Evolutionary conservation across 2,329 filamentous ascomycete genomes (phyloP).

Genomic region (Arthrobotrys entomopaga): DNA sequence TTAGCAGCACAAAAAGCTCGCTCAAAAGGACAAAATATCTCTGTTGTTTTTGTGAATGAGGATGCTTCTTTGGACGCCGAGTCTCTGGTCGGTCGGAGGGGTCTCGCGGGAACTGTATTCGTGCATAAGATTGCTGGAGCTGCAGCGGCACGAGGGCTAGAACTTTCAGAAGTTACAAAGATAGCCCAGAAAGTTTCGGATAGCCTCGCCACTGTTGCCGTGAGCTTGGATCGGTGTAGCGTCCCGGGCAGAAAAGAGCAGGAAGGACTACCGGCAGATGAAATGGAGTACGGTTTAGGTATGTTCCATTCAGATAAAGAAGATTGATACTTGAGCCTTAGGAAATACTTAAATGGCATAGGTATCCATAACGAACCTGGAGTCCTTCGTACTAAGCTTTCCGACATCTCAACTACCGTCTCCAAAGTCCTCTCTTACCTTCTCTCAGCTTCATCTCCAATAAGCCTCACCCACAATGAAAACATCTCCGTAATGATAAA

Average conservation of each 20-base stretch:
- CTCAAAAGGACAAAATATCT: constrained; percentile 76
- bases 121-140: constrained; percentile 61
- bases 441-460: constrained; percentile 63
- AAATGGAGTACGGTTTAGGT: constrained; percentile 73
- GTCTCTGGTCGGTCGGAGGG: constrained; percentile 88
- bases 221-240: constrained; percentile 67
- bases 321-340: background rate
- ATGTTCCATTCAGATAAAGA: background rate
- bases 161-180: constrained; percentile 17
- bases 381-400: constrained; percentile 63
- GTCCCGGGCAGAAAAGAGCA: constrained; percentile 66
- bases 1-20: constrained; percentile 94
- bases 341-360: background rate
- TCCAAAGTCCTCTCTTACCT: constrained; percentile 71
- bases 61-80: constrained; percentile 82
- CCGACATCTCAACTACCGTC: constrained; percentile 64
- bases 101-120: constrained; percentile 85
- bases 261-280: constrained; percentile 58
- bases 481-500: constrained; percentile 76
- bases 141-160: constrained; percentile 29
- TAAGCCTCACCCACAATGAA: constrained; percentile 68
- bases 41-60: constrained; percentile 92
- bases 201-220: constrained; percentile 67
- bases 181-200: constrained; percentile 64
- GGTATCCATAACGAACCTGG: constrained; percentile 78